Conservation (phyloP, 441 rosid genomes). For the Erodium texanum region DNA sequence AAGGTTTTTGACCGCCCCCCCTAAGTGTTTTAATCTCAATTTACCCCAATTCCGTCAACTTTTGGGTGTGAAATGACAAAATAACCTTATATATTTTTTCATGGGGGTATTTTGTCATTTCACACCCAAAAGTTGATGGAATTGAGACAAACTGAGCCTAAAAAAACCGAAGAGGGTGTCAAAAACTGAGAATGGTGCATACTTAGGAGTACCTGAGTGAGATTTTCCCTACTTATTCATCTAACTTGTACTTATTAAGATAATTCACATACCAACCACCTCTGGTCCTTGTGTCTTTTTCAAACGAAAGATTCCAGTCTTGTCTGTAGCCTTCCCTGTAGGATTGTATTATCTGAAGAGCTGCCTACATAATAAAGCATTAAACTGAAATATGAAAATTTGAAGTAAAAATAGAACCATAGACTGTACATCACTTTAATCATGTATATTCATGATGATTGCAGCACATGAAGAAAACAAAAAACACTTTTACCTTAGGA, state of each 20-base stretch:
- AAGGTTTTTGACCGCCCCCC: too few relatives aligned
- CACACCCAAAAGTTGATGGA: too few relatives aligned
- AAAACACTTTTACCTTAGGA: constrained; percentile 46
- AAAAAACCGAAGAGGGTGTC: too few relatives aligned
- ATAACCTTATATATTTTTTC: too few relatives aligned
- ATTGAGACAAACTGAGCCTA: too few relatives aligned
- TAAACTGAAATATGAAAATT: not conserved
- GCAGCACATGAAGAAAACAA: not conserved
- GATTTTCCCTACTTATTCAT: constrained; percentile 5
- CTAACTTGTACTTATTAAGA: constrained; percentile 3
- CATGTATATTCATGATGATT: not conserved
- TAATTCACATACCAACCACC: constrained; percentile 77
- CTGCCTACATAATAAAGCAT: constrained; percentile 42
- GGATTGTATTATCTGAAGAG: constrained; percentile 68
- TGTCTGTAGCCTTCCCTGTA: constrained; percentile 96
- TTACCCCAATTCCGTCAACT: too few relatives aligned
- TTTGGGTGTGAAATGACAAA: too few relatives aligned
- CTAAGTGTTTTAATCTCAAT: too few relatives aligned
- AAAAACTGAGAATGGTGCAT: too few relatives aligned
- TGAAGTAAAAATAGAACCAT: not conserved
- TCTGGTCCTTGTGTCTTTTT: constrained; percentile 60
- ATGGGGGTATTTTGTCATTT: too few relatives aligned
- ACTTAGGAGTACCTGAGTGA: too few relatives aligned
- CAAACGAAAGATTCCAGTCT: constrained; percentile 90
- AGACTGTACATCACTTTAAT: not conserved